Evolutionary conservation across 2,329 filamentous ascomycete species (phyloP).

Genomic region (Sporothrix humicola): DNA sequence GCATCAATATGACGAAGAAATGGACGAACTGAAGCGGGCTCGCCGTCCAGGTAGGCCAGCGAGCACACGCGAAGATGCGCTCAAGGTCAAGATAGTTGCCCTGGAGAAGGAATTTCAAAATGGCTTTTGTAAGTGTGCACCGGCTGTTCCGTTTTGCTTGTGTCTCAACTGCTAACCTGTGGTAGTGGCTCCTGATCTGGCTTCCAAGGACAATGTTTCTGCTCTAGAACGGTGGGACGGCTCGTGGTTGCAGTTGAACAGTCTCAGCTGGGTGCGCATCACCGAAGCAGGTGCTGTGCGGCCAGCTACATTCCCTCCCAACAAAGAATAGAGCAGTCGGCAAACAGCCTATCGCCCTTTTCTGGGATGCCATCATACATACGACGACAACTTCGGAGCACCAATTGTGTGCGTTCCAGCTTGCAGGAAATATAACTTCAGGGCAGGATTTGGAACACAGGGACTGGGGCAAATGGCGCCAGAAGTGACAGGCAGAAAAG

Average conservation of each 20-base stretch:
- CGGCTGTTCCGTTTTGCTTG: not conserved
- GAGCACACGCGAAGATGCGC: slow-evolving; percentile 74
- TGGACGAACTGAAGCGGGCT: slow-evolving; percentile 67
- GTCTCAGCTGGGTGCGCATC: slow-evolving; percentile 77
- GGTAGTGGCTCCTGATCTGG: slow-evolving; percentile 75
- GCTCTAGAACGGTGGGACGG: slow-evolving; percentile 78
- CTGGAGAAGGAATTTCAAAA: slow-evolving; percentile 81
- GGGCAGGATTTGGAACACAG: too few species aligned
- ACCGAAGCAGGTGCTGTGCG: slow-evolving; percentile 67
- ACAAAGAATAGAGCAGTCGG: slow-evolving; percentile 35
- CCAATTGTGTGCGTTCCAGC: not conserved
- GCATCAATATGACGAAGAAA: slow-evolving; percentile 73
- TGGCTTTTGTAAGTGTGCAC: slow-evolving; percentile 70
- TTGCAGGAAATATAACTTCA: not conserved
- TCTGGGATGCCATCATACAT: not conserved
- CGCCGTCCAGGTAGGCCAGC: slow-evolving; percentile 80
- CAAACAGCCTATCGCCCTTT: not conserved
- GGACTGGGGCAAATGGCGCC: not conserved
- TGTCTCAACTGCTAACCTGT: slow-evolving; percentile 37
- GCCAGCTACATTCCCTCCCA: slow-evolving; percentile 80
- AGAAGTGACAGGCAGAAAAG: too few species aligned
- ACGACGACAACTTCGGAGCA: not conserved
- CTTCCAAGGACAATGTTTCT: slow-evolving; percentile 66
- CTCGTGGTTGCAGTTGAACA: slow-evolving; percentile 79
- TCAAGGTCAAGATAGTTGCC: slow-evolving; percentile 71